Conservation (phyloP, 768 basidiomycete genomes). For the Tylopilus sp. region DNA sequence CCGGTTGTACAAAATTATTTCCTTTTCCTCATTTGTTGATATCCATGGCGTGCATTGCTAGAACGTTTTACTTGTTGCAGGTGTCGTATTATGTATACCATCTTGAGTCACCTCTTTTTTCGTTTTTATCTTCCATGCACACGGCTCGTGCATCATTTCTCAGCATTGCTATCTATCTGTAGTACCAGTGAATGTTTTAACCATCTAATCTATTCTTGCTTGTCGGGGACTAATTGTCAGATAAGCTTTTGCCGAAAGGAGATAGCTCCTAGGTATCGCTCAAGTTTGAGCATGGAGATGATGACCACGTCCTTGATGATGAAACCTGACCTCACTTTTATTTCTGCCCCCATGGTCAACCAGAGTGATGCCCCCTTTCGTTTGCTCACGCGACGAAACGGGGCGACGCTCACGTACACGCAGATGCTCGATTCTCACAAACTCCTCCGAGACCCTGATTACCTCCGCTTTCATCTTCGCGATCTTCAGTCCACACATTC, state of each 20-base stretch:
- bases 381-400: constrained; percentile 54
- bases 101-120: constrained; percentile 1
- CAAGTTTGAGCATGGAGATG: no score
- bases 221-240: neutral
- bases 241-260: neutral
- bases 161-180: constrained; percentile 11
- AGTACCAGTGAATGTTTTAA: constrained; percentile 5
- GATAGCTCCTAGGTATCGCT: neutral
- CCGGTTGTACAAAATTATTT: constrained; percentile 1
- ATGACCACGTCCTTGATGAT: constrained; percentile 3
- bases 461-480: constrained; percentile 59
- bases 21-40: constrained; percentile 15
- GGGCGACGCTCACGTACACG: constrained; percentile 67
- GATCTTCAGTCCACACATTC: constrained; percentile 40
- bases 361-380: constrained; percentile 79
- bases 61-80: constrained; percentile 14
- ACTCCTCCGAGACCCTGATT: constrained; percentile 60
- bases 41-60: constrained; percentile 25
- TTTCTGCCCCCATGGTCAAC: constrained; percentile 76
- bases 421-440: constrained; percentile 71
- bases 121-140: neutral
- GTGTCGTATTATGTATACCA: constrained; percentile 20
- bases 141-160: neutral
- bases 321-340: constrained; percentile 32
- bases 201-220: constrained; percentile 16